A percentile compares a stretch with the other conserved stretches of the same genome.
phyloP scores from a whole-genome alignment of 1,284 basidiomycete genomes.

The Mycena sp. region DNA sequence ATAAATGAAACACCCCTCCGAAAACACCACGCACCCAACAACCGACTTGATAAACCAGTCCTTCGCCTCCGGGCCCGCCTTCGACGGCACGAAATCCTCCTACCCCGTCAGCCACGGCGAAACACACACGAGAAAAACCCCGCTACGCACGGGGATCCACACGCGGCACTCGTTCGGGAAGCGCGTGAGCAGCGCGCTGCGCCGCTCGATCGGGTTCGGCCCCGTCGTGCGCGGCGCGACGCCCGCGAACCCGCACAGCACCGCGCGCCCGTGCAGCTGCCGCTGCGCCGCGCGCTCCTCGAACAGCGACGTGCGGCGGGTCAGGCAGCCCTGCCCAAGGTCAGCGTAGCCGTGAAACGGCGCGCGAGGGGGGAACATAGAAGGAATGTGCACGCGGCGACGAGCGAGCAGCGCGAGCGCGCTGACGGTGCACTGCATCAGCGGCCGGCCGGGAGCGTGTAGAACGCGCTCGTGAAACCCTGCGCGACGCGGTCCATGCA shows the following conservation, averaged over 20 bases:
- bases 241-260: conserved; percentile 82
- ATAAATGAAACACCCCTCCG: not conserved
- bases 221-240: conserved; percentile 85
- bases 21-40: conserved; percentile 60
- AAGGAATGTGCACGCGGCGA: conserved; percentile 83
- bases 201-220: conserved; percentile 83
- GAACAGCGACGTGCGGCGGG: conserved; percentile 65
- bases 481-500: conserved; percentile 82
- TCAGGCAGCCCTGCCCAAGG: conserved; percentile 59
- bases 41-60: conserved; percentile 80
- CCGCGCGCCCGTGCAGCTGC: conserved; percentile 65
- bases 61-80: conserved; percentile 75
- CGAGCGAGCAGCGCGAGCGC: conserved; percentile 89
- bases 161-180: conserved; percentile 55
- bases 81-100: conserved; percentile 72
- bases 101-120: conserved; percentile 73
- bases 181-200: conserved; percentile 47
- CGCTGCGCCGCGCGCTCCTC: conserved; percentile 60
- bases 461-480: conserved; percentile 78
- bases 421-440: conserved; percentile 80
- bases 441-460: conserved; percentile 72
- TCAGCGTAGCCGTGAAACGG: conserved; percentile 10
- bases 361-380: conserved; percentile 52
- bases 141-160: not conserved
- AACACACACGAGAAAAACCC: conserved; percentile 59